These are phyloP conservation scores for Orobanche coerulescens DNA, from an alignment of 257 asterid species.

Conservation along the genomic window DNA sequence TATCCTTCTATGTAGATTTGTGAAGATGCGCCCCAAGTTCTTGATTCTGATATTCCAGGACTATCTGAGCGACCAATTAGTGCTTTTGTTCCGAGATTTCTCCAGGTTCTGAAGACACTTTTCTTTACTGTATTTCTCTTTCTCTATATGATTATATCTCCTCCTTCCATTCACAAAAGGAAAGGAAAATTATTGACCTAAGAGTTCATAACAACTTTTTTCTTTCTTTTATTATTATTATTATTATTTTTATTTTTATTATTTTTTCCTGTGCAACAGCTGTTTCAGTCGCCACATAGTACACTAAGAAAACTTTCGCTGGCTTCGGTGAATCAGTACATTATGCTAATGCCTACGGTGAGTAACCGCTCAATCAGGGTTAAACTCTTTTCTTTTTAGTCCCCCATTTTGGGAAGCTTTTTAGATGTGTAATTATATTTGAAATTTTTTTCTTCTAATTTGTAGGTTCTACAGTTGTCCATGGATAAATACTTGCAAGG, in stretches of 20 bases:
- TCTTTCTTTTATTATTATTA: not conserved
- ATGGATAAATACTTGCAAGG: conserved; percentile 94
- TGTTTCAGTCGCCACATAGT: conserved; percentile 80
- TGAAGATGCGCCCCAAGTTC: conserved; percentile 76
- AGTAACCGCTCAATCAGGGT: conserved; percentile 26
- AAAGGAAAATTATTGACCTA: not conserved
- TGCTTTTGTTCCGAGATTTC: conserved; percentile 80
- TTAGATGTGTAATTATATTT: not conserved
- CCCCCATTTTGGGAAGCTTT: conserved; percentile 9
- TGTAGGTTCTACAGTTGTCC: conserved; percentile 62
- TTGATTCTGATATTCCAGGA: conserved; percentile 78
- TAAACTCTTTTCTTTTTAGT: conserved; percentile 7
- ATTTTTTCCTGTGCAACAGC: conserved; percentile 39
- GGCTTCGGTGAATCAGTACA: conserved; percentile 85
- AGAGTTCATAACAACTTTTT: conserved; percentile 6
- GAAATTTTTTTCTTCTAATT: conserved; percentile 3
- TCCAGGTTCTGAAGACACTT: conserved; percentile 46
- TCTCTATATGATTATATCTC: not conserved
- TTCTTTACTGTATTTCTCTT: not conserved
- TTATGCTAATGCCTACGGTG: conserved; percentile 94
- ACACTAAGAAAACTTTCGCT: conserved; percentile 72
- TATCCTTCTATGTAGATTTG: conserved; percentile 43
- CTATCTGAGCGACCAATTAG: conserved; percentile 76
- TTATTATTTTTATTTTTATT: not conserved
- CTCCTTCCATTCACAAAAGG: not conserved